Base-by-base conservation (phyloP, 179 eudicot species). In the Camellia oleifera region DNA sequence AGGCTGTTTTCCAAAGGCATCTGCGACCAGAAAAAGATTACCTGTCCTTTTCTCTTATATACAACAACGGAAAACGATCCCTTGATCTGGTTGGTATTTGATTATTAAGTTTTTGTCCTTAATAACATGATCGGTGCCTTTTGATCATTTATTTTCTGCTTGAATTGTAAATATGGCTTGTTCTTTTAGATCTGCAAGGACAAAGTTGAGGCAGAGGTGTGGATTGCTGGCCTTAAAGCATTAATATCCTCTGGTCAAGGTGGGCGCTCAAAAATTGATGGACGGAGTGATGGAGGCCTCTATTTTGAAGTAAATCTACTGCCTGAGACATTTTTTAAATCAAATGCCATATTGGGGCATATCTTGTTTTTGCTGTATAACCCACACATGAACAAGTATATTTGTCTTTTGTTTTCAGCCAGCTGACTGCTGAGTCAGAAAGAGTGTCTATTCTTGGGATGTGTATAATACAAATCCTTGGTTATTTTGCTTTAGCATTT, bases 201-300 rank as follows among this genome's bases (percentile, higher is more conserved):
- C 78, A 96, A 92, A 87, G 93, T 87, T 77, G 99, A 96, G 87
- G 93, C 94, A 45, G 97, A 96, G 89, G 92, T 87, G 85, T 96
- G 99, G 99, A 94, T 94, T 88, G 92, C 92, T 62, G 96, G 99
- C 80, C 98, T 96, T 58, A 94, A 89, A 83, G 86, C 91, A 77
- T 84, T 96, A 78, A 83, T 92, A 82, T 77, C 97, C 64, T 79
- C 89, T 32, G 92, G 94, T 44, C 95, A 89, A 87, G 94, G 90
- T 78, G 98, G 96, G 67, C 96, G 97, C 76, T 91, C 94, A 15
- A 94, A 94, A 87, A 90, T 94, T 85, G 98, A 94, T 78, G 98
- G 98, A 78, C 88, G 97, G 98, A 84, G 85, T 85, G 96, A 93
- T 70, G 97, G 91, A 78, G 93, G 90, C 86, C 88, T 94, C 85